Conservation (phyloP, 2,329 filamentous ascomycete genomes). For the Fusarium keratoplasticum region DNA sequence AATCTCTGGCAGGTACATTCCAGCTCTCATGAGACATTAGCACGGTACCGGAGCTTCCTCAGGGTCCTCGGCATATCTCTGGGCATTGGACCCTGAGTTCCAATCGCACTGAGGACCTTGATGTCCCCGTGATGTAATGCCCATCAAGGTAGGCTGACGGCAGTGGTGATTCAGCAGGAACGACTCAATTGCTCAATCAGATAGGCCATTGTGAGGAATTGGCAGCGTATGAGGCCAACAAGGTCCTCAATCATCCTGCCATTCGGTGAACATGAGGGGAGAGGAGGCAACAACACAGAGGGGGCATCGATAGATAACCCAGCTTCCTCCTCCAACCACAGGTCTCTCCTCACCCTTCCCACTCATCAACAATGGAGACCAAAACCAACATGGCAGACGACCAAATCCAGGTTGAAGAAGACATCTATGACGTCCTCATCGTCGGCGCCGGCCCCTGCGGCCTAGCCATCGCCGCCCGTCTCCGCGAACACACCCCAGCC, state of each 20-base stretch:
- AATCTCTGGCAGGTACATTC: neutral
- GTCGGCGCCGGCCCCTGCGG: constrained; percentile 81
- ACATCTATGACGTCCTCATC: constrained; percentile 75
- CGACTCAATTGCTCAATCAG: neutral
- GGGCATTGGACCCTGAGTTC: constrained; percentile 12
- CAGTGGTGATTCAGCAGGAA: neutral
- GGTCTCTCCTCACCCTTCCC: neutral
- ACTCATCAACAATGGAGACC: constrained; percentile 1
- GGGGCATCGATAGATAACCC: constrained; percentile 3
- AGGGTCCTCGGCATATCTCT: neutral
- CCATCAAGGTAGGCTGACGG: constrained; percentile 34
- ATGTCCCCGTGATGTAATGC: constrained; percentile 37
- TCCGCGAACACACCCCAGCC: constrained; percentile 78
- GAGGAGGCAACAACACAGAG: neutral
- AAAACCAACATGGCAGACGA: constrained; percentile 1
- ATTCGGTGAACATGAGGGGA: neutral
- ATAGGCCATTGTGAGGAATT: neutral
- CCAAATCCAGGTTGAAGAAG: constrained; percentile 39
- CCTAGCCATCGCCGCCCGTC: constrained; percentile 77
- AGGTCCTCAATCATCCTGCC: constrained; percentile 18
- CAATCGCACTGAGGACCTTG: constrained; percentile 10
- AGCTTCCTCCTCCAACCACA: neutral
- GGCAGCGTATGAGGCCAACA: neutral
- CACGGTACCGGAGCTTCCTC: no score
- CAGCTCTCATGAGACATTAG: neutral